These are phyloP conservation scores for Ziziphus jujuba DNA, from an alignment of 306 rosid genomes.

Conservation along the genomic window DNA sequence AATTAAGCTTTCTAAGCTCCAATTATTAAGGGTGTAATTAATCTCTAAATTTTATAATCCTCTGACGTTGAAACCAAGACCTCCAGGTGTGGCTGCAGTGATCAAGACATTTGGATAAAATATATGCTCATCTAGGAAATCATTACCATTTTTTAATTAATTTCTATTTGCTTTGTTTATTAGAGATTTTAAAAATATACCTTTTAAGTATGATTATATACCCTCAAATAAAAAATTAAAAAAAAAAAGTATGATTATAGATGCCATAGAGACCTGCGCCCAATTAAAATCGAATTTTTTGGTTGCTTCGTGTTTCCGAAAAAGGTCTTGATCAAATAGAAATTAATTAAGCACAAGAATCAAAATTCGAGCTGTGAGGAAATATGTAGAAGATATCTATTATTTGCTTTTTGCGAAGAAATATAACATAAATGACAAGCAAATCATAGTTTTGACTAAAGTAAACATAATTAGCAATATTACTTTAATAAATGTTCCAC, in stretches of 20 bases:
- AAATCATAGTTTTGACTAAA: background rate
- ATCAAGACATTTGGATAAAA: slow-evolving; percentile 8
- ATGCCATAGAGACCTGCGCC: background rate
- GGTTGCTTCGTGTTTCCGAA: slow-evolving; percentile 17
- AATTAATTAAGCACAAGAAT: background rate
- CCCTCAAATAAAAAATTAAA: too few relatives aligned
- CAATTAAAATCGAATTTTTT: background rate
- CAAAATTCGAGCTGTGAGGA: background rate
- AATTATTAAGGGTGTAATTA: too few relatives aligned
- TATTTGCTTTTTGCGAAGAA: background rate
- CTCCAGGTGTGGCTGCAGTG: slow-evolving; percentile 13
- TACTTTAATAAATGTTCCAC: too few relatives aligned
- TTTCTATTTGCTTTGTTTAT: background rate
- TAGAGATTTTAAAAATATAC: too few relatives aligned
- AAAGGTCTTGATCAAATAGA: slow-evolving; percentile 26
- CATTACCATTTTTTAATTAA: background rate
- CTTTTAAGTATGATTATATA: too few relatives aligned
- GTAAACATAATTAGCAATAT: too few relatives aligned
- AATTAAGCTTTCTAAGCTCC: too few relatives aligned
- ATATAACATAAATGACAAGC: slow-evolving; percentile 2
- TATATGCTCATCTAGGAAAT: background rate
- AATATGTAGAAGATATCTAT: background rate
- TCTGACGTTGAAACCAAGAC: slow-evolving; percentile 4
- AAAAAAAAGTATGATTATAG: background rate
- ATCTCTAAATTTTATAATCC: background rate